Evolutionary conservation across 2,329 filamentous ascomycete genomes (phyloP).

Genomic region (Oidium heveae): DNA sequence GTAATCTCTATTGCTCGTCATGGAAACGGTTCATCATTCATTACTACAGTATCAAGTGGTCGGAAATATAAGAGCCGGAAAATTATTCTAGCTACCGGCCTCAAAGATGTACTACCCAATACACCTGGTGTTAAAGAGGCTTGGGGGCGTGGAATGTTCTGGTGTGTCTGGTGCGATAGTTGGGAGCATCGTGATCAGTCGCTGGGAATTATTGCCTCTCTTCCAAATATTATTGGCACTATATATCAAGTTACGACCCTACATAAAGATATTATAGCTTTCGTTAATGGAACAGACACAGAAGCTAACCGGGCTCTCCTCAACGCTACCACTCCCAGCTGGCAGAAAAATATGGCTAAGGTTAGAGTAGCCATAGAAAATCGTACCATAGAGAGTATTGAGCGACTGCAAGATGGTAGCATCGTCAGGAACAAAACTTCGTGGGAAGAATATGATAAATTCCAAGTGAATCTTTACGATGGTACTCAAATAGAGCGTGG

Average conservation of each 20-base stretch:
- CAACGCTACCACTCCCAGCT: not conserved
- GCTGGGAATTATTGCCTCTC: not conserved
- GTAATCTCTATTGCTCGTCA: not conserved
- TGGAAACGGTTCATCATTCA: not conserved
- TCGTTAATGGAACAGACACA: not conserved
- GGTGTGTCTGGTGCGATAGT: not conserved
- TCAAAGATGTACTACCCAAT: not conserved
- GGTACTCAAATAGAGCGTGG: not conserved
- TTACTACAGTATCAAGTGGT: not conserved
- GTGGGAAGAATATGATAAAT: not conserved
- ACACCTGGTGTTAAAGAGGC: not conserved
- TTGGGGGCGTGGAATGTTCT: conserved; percentile 1
- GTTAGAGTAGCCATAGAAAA: not conserved
- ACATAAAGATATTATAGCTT: not conserved
- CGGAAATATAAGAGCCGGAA: not conserved
- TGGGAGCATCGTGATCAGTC: not conserved
- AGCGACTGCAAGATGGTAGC: not conserved
- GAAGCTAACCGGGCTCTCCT: not conserved
- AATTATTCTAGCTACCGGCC: not conserved
- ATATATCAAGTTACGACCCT: not conserved
- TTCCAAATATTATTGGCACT: not conserved
- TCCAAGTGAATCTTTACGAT: not conserved
- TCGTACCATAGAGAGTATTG: not conserved
- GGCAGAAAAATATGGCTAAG: not conserved
- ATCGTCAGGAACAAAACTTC: not conserved